These are phyloP conservation scores for Uromyces viciae-fabae DNA, from an alignment of 1,284 basidiomycete species.

Conservation along the genomic window DNA sequence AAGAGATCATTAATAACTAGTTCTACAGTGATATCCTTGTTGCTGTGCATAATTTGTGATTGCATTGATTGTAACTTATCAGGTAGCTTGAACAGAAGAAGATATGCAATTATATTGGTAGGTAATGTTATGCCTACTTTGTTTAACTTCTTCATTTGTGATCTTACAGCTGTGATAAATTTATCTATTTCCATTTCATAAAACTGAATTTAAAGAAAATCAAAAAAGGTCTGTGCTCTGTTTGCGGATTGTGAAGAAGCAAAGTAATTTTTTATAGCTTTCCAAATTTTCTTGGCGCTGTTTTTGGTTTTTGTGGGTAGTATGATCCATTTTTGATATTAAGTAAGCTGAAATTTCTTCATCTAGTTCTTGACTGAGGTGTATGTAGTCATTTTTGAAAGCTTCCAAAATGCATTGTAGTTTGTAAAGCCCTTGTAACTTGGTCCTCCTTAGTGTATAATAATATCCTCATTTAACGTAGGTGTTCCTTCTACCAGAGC, in stretches of 20 bases:
- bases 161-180: not conserved
- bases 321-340: too few relatives aligned
- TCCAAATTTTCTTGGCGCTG: too few relatives aligned
- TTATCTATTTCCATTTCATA: not conserved
- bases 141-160: not conserved
- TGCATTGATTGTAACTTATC: not conserved
- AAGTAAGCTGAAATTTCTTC: too few relatives aligned
- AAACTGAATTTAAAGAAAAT: not conserved
- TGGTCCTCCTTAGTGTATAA: too few relatives aligned
- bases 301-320: too few relatives aligned
- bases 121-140: not conserved
- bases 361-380: too few relatives aligned
- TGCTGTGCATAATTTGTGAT: not conserved
- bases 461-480: too few relatives aligned
- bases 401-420: too few relatives aligned
- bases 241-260: not conserved
- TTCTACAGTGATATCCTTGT: not conserved
- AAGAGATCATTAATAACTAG: not conserved
- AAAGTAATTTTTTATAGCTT: too few relatives aligned
- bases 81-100: not conserved
- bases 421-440: too few relatives aligned
- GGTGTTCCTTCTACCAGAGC: too few relatives aligned
- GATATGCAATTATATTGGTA: not conserved
- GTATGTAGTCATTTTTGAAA: too few relatives aligned
- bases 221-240: not conserved